phyloP scores from a whole-genome alignment of 768 basidiomycete species.

The Postia placenta region DNA sequence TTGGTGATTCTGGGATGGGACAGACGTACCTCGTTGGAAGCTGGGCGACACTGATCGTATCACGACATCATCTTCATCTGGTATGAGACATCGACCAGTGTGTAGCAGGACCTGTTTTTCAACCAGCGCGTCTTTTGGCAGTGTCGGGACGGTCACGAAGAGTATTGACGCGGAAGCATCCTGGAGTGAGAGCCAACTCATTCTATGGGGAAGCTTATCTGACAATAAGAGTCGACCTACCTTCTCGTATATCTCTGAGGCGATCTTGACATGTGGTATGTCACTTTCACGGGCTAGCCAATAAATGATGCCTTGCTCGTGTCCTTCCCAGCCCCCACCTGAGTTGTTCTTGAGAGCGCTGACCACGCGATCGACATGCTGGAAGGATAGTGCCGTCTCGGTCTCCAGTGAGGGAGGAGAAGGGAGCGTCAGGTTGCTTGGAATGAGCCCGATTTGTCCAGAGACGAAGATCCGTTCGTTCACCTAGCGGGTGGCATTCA shows the following conservation, averaged over 20 bases:
- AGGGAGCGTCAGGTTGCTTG: slow-evolving; percentile 65
- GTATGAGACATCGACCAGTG: slow-evolving; percentile 49
- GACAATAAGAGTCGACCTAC: slow-evolving; percentile 15
- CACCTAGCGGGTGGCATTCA: no score
- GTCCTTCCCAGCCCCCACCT: slow-evolving; percentile 56
- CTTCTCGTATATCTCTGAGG: slow-evolving; percentile 26
- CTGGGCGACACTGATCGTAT: slow-evolving; percentile 30
- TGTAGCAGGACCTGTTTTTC: slow-evolving; percentile 76
- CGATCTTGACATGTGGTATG: slow-evolving; percentile 34
- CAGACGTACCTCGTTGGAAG: slow-evolving; percentile 34
- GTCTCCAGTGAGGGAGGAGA: slow-evolving; percentile 45
- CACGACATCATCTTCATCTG: slow-evolving; percentile 39
- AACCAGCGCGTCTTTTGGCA: slow-evolving; percentile 67
- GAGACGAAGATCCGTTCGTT: slow-evolving; percentile 80
- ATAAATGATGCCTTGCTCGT: slow-evolving; percentile 59
- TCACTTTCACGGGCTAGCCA: slow-evolving; percentile 52
- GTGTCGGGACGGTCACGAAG: slow-evolving; percentile 52
- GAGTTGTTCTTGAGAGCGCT: slow-evolving; percentile 49
- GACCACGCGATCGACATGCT: slow-evolving; percentile 72
- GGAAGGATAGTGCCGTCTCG: slow-evolving; percentile 71
- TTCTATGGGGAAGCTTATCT: no score
- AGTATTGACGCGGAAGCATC: slow-evolving; percentile 35
- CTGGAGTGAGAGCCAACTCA: slow-evolving; percentile 11
- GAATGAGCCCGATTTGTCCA: slow-evolving; percentile 91
- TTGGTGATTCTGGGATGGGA: no score